Base-by-base conservation (phyloP, 306 rosid genomes). In the Mimosa pudica region DNA sequence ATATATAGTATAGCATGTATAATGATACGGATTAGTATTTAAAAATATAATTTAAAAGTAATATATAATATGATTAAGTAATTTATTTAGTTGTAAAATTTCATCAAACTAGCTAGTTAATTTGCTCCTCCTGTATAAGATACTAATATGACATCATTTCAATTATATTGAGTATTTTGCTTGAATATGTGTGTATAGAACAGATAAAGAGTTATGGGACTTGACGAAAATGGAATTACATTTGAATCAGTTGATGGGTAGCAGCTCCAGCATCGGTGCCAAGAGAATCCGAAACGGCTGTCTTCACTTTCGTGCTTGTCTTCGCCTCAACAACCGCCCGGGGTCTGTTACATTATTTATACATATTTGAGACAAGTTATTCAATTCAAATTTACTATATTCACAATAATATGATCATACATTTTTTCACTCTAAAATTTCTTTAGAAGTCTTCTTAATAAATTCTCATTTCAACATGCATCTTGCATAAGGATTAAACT, bases 201-300 rank as follows among this genome's bases (percentile, higher is more conserved):
- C 84, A 87, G 97, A 94, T 16, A 86, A 78, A 76, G 96, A 92
- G 76, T 81, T 88, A 2, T 78, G 83, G n/a, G 92, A 93, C 77
- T 86, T 84, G 87, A 90, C 79, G 84, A 94, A 89, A 78, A 89
- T 94, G 80, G 94, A 82, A 49, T 89, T 68, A 36, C 94, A 89
- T 82, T 86, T 94, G 93, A 94, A 94, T 84, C 98, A 94, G 77
- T 88, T 94, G 2, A 87, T 89, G 82, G 98, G 96, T 2, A 94
- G 98, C 82, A 94, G 98, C 77, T 94, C 98, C 11, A 94, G 98
- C 91, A 94, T 94, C 61, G 98, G 98, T 3, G 97, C 98, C 75
- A 92, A 90, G 78, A 83, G 98, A 90, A 88, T 94, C 88, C 88
- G 94, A 20, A 85, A 78, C 78, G 85, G 89, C 0, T 94, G 98